Percentiles rank a stretch among this genome's conserved stretches.
phyloP scores from a whole-genome alignment of 306 rosid species.

The Cucumis hystrix region DNA sequence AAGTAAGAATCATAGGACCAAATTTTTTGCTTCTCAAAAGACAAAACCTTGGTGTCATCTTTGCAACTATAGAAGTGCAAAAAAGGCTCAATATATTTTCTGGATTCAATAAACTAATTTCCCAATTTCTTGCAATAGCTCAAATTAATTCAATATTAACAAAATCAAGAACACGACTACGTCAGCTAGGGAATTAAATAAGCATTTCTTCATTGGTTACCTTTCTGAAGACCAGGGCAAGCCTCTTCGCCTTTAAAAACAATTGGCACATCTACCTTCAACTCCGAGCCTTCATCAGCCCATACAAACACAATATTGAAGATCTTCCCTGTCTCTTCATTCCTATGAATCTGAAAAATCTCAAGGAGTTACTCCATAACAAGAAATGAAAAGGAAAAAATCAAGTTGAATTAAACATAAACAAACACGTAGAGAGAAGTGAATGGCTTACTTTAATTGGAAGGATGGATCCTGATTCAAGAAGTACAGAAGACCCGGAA shows the following conservation, averaged over 20 bases:
- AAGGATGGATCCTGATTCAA: conserved; percentile 66
- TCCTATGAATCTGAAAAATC: conserved; percentile 50
- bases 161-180: neutral
- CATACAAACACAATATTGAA: conserved; percentile 83
- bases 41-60: neutral
- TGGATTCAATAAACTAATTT: neutral
- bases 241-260: conserved; percentile 70
- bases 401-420: neutral
- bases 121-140: neutral
- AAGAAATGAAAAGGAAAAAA: neutral
- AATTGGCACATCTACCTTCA: conserved; percentile 79
- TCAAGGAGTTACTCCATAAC: neutral
- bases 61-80: neutral
- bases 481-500: conserved; percentile 64
- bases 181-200: neutral
- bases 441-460: conserved; percentile 57
- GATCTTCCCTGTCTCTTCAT: conserved; percentile 51
- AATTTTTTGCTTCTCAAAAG: neutral
- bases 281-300: conserved; percentile 74
- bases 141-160: neutral
- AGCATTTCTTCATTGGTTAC: conserved; percentile 18
- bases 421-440: neutral
- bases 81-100: neutral
- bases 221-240: conserved; percentile 76
- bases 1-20: neutral